Conservation (phyloP, 306 rosid species). For the Crotalaria pallida region DNA sequence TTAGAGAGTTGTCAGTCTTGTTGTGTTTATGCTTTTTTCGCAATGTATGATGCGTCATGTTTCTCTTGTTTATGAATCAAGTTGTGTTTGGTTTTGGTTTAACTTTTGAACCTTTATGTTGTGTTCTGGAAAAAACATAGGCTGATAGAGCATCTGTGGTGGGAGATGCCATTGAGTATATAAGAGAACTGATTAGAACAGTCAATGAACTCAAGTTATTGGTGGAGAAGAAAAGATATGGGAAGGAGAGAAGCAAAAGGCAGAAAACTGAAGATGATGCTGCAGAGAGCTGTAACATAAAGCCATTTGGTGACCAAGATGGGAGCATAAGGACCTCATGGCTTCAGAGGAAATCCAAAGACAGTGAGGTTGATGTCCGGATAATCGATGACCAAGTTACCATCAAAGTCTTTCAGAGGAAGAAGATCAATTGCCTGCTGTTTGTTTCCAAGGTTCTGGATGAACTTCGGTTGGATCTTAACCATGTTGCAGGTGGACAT, state of each 20-base stretch:
- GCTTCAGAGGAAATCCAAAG: constrained; percentile 94
- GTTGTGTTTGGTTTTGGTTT: constrained; percentile 1
- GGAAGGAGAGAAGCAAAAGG: constrained; percentile 65
- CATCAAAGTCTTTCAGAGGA: constrained; percentile 74
- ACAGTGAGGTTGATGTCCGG: constrained; percentile 86
- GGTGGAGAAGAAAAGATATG: constrained; percentile 77
- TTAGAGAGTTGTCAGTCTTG: too few species aligned
- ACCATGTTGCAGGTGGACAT: constrained; percentile 94
- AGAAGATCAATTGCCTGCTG: constrained; percentile 67
- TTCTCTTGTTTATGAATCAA: too few species aligned
- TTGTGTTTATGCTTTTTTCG: too few species aligned
- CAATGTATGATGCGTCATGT: too few species aligned
- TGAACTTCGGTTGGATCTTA: constrained; percentile 83
- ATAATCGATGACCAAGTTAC: constrained; percentile 86
- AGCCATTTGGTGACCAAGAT: constrained; percentile 54
- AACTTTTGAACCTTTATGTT: too few species aligned
- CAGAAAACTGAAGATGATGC: constrained; percentile 45
- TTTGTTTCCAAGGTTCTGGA: constrained; percentile 69
- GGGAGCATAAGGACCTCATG: constrained; percentile 77
- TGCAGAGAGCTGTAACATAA: constrained; percentile 59
- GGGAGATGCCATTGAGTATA: constrained; percentile 76
- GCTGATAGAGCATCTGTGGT: constrained; percentile 81
- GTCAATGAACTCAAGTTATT: constrained; percentile 62
- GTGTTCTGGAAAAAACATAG: too few species aligned
- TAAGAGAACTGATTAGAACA: constrained; percentile 69